Base-by-base conservation (phyloP, 805 yeast genomes). In the Ogataea trehaloabstinens region DNA sequence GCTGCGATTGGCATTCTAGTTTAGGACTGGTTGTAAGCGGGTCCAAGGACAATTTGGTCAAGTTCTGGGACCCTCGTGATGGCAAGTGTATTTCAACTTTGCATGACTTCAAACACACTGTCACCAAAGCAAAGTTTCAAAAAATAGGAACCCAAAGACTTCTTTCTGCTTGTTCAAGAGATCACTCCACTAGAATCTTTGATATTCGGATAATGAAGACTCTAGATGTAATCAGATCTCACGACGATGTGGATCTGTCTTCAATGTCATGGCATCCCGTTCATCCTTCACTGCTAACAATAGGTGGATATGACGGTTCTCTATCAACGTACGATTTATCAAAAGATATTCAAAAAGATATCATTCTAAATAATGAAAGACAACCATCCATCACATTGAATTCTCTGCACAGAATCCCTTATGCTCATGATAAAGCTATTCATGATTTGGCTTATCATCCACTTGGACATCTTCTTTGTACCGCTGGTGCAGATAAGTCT, bases 1-100 rank as follows among this genome's bases (percentile, higher is more conserved):
- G 90, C 38, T 86, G 95, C 38, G 98, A 93, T 61, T 93, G 99
- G 99, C 99, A 93, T 62, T 86, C 95, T 4, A 71, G 74, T 10
- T 66, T 87, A 63, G 96, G 97, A 0, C 70, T 93, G 19, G 73
- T 93, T 35, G 96, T 85, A 0, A 77, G 90, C 46, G 99, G 97
- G 0, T 93, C 98, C 0, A 93, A 95, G 60, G 99, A 93, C 63
- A 95, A 95, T 61, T 67, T 89, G 49, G 77, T 93, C 34, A 89
- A 90, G 63, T 68, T 93, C 19, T 93, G 99, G 99, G 99, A 93
- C 59, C 99, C 99, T 8, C 73, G 99, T 46, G 71, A 78, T 4
- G 80, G 83, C 0, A 71, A 72, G 34, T 81, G 91, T 48, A 68
- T 93, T 5, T 70, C 88, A 2, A 90, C 97, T 0, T 62, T 93